phyloP scores from a whole-genome alignment of 169 alveolate species.

The Eimeria nieschulzi region DNA sequence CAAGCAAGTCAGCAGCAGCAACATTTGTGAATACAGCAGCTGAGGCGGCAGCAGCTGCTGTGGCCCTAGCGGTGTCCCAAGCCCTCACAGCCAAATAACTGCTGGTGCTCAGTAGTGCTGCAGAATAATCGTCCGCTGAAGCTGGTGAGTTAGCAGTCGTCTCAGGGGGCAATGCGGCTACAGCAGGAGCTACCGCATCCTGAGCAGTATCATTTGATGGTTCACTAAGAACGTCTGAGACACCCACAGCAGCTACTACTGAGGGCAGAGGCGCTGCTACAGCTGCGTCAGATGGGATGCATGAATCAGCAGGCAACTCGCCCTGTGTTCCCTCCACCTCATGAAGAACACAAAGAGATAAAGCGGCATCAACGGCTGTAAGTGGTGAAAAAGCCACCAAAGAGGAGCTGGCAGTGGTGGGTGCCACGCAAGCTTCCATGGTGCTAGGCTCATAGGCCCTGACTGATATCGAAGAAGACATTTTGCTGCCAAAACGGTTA shows the following conservation, averaged over 20 bases:
- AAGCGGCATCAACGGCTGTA: not conserved
- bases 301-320: too few relatives aligned
- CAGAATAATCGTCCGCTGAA: not conserved
- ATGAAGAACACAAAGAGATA: not conserved
- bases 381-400: slow-evolving; percentile 1
- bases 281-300: not conserved
- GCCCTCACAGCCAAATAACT: slow-evolving; percentile 12
- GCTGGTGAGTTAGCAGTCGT: not conserved
- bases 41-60: slow-evolving; percentile 46
- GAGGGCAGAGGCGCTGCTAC: not conserved
- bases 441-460: not conserved
- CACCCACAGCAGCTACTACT: not conserved
- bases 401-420: slow-evolving; percentile 25
- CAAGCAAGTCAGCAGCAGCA: slow-evolving; percentile 33
- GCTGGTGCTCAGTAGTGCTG: slow-evolving; percentile 3
- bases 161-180: slow-evolving; percentile 5
- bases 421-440: slow-evolving; percentile 12
- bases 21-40: slow-evolving; percentile 26
- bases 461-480: not conserved
- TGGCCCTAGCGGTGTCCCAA: slow-evolving; percentile 22
- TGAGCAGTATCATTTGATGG: not conserved
- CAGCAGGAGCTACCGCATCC: slow-evolving; percentile 31
- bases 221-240: not conserved
- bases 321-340: not conserved
- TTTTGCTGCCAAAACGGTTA: too few relatives aligned